phyloP scores from a whole-genome alignment of 148 eudicot species.

The Chenopodium suecicum region DNA sequence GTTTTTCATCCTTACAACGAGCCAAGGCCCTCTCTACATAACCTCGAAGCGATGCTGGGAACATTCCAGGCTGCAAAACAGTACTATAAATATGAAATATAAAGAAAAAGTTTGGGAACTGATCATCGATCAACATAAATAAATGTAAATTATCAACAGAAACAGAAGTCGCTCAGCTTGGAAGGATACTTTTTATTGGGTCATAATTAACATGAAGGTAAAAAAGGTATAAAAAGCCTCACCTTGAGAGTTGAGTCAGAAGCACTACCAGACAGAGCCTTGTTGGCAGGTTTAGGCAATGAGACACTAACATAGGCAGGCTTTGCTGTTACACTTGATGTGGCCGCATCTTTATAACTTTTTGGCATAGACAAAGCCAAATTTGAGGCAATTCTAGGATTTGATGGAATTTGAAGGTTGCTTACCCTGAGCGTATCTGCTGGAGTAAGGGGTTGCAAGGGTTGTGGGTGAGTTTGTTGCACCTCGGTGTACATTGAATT shows the following conservation, averaged over 20 bases:
- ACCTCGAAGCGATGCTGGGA: conserved; percentile 89
- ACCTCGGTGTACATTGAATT: conserved; percentile 42
- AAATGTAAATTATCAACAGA: neutral
- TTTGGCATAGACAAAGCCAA: conserved; percentile 48
- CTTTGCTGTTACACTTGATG: conserved; percentile 49
- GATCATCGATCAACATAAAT: conserved; percentile 2
- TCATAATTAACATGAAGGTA: conserved; percentile 2
- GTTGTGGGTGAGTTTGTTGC: conserved; percentile 47
- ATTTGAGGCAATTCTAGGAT: conserved; percentile 89
- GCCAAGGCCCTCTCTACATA: conserved; percentile 98
- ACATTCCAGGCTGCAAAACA: conserved; percentile 63
- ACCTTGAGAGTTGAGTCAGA: conserved; percentile 79
- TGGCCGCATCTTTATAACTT: conserved; percentile 50
- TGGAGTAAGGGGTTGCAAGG: conserved; percentile 52
- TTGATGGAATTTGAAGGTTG: conserved; percentile 81
- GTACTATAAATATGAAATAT: conserved; percentile 10
- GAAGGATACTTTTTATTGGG: neutral
- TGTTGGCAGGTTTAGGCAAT: conserved; percentile 50
- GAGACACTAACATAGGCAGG: conserved; percentile 91
- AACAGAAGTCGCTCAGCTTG: neutral
- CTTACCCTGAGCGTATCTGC: conserved; percentile 60
- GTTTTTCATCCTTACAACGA: conserved; percentile 90
- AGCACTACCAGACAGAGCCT: conserved; percentile 44
- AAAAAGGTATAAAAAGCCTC: conserved; percentile 16
- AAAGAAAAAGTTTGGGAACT: conserved; percentile 1